Evolutionary conservation across 1,284 basidiomycete genomes (phyloP), one percentile per base, ranked within the genome.

Genomic region (Sphagnurus paluster): DNA sequence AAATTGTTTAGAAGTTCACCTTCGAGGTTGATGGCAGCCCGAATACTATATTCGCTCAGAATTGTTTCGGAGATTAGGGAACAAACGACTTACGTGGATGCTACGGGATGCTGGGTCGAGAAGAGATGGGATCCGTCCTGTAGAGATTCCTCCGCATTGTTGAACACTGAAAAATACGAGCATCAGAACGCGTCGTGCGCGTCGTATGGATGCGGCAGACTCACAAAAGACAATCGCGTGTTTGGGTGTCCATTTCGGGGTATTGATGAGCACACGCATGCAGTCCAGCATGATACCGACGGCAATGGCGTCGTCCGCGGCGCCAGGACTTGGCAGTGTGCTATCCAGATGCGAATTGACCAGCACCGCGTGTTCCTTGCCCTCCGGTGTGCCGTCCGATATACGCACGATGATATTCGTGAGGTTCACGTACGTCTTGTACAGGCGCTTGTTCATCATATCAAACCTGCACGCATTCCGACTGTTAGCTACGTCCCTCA

Each of bases 101-200:
- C 82, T 32, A 79, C 80, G 1, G 81, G 79, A 60, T 95, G 91
- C 59, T 94, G 90, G 0, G 91, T 96, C 6, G 92, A 85, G 65
- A 87, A 97, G 3, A 96, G 72, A 65, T 99, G 95, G 0, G 93
- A 95, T 0, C 90, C 95, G 17, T 98, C 95, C 65, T 97, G 94
- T n/a, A 96, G 67, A 0, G 86, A 89, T 60, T 96, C 93, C 63
- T 99, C 95, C 5, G 90, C 97, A 52, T 97, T 84, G 61, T 98
- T 98, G 74, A 97, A 98, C 50, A 98, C 91, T 93, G 33, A 17
- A 45, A 33, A 41, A n/a, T n/a, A 9, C 8, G 3, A 8, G 21
- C 14, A 16, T 23, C 29, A 38, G 24, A 2, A 39, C 28, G 35
- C 9, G 30, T n/a, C 26, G 25, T 21, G 37, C 10, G n/a, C n/a